A percentile compares a stretch with the other conserved stretches of the same genome.
These are phyloP conservation scores for Nepenthes mirabilis DNA, from an alignment of 148 eudicot species.

Conservation along the genomic window DNA sequence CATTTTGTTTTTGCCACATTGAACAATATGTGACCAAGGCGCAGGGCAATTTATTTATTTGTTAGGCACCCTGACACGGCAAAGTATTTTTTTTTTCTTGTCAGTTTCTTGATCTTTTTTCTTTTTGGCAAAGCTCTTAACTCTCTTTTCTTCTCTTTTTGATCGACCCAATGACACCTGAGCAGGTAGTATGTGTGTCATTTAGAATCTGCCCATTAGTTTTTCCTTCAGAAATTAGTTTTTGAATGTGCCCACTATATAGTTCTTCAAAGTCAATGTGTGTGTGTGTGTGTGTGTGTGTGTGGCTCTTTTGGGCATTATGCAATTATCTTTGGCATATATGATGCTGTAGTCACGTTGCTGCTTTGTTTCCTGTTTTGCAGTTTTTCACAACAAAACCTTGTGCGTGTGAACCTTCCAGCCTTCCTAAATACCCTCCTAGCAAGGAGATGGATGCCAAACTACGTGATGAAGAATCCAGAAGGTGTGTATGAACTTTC, in stretches of 20 bases:
- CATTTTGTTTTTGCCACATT: no score
- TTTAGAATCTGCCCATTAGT: no score
- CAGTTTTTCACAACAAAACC: constrained; percentile 74
- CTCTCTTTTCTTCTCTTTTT: no score
- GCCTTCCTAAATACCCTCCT: constrained; percentile 80
- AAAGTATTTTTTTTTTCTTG: no score
- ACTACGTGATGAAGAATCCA: constrained; percentile 67
- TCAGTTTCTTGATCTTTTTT: no score
- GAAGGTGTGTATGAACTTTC: constrained; percentile 31
- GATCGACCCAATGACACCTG: no score
- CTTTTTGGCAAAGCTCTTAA: no score
- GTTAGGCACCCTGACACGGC: no score
- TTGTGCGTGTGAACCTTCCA: constrained; percentile 70
- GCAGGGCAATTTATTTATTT: no score
- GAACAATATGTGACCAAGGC: no score
- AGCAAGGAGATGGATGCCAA: constrained; percentile 87
- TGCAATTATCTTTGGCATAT: not conserved
- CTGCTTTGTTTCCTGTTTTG: constrained; percentile 3
- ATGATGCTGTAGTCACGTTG: not conserved
- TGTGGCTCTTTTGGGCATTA: not conserved
- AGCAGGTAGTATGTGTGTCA: no score
- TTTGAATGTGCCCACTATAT: not conserved
- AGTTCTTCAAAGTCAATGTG: not conserved
- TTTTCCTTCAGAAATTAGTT: no score
- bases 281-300: not conserved